Percentiles rank a stretch among this genome's conserved stretches.
phyloP scores from a whole-genome alignment of 352 stramenopile genomes.

The Vaucheria bursata region DNA sequence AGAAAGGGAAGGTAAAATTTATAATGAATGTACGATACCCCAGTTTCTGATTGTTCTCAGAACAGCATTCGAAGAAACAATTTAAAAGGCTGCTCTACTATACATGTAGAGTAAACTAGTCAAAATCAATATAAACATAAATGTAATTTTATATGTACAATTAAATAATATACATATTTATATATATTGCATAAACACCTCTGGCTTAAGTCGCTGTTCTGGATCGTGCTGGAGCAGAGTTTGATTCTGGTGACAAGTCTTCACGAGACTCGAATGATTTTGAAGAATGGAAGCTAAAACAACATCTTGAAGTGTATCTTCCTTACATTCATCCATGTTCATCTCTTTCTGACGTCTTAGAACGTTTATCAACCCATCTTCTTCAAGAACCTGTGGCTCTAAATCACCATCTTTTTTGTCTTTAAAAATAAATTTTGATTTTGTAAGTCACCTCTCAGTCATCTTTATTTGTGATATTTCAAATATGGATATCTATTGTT shows the following conservation, averaged over 20 bases:
- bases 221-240: background rate
- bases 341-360: background rate
- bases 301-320: background rate
- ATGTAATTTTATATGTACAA: too few species aligned
- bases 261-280: background rate
- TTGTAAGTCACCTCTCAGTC: background rate
- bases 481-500: background rate
- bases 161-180: background rate
- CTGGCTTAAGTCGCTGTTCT: background rate
- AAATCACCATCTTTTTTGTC: background rate
- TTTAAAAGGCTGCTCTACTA: too few species aligned
- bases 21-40: too few species aligned
- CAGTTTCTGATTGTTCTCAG: too few species aligned
- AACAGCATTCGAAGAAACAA: too few species aligned
- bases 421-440: background rate
- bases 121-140: too few species aligned
- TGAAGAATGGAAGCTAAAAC: background rate
- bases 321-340: background rate
- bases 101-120: too few species aligned
- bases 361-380: background rate
- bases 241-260: slow-evolving; percentile 4
- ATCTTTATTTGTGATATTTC: background rate
- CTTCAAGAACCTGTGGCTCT: background rate
- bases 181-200: slow-evolving; percentile 1
- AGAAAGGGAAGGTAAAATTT: too few species aligned